Base-by-base conservation (phyloP, 2,329 filamentous ascomycete genomes). In the Fusarium musae region DNA sequence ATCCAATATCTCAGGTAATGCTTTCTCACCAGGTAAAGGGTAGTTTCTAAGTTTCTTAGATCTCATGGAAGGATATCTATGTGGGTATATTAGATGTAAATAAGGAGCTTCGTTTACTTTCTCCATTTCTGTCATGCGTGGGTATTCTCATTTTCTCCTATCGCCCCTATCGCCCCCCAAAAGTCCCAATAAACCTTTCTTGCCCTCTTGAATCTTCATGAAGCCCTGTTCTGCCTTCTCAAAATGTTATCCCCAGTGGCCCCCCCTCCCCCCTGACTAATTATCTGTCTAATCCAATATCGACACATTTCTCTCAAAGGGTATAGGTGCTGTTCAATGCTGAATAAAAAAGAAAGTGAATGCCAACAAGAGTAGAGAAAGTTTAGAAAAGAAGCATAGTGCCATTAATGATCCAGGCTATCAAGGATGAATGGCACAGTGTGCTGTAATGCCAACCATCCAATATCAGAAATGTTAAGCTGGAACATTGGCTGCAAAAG, bases 251-350 rank as follows among this genome's bases (percentile, higher is more conserved):
- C 49, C 13, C 37, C n/a, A n/a, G 23, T 49, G 34, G 13, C 7
- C 10, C 49, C 11, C 17, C 43, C 12, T 8, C 11, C 44, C 44
- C 17, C 26, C 19, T 5, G 17, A 39, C 58, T 47, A 57, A 57
- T 50, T 59, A 49, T 32, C 53, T 49, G 56, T 44, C 50, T 36
- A 30, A 42, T 68, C 49, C 50, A 60, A 68, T 37, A 50, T 59
- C 46, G 26, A 59, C 56, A 59, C 44, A 47, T 36, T 68, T 43
- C 59, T 69, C 37, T 47, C 17, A 56, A 28, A 57, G 70, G 61
- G 70, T 73, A 71, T 68, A 57, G 57, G 57, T 59, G 42, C 53
- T 65, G 43, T 50, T 39, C 49, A 52, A 67, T 71, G 60, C 40
- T 43, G 21, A 26, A 47, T 28, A 32, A 39, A 60, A 30, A 57